Conservation (phyloP, 1,139 yeast species). For the Keqinozyma sinolaborantium region DNA sequence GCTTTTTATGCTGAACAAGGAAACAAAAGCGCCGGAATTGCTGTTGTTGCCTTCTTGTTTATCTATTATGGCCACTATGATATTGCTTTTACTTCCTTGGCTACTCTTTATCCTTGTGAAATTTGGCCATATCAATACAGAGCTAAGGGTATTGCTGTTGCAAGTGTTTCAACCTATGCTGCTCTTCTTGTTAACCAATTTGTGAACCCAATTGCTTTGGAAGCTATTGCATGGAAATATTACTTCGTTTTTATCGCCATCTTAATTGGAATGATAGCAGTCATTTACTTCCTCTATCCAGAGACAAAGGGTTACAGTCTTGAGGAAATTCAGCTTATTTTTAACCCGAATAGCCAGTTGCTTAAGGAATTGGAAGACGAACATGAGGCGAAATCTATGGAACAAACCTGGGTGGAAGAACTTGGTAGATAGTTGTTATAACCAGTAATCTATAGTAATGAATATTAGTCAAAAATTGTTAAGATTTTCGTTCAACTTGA, state of each 20-base stretch:
- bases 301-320: conserved; percentile 24
- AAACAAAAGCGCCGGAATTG: conserved; percentile 22
- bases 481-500: too few species aligned
- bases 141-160: conserved; percentile 11
- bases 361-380: too few species aligned
- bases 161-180: conserved; percentile 5
- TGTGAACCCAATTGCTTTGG: conserved; percentile 51
- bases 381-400: too few species aligned
- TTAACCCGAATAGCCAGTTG: conserved; percentile 6
- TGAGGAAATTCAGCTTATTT: conserved; percentile 24
- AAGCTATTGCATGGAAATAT: conserved; percentile 46
- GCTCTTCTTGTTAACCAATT: conserved; percentile 32
- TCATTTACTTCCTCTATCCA: conserved; percentile 25
- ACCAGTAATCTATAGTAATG: not conserved
- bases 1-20: conserved; percentile 19
- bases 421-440: too few species aligned
- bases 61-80: conserved; percentile 27
- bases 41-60: conserved; percentile 34
- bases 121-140: conserved; percentile 17
- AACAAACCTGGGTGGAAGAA: too few species aligned
- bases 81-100: conserved; percentile 17
- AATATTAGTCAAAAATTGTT: too few species aligned
- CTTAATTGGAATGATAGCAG: too few species aligned
- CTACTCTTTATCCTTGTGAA: conserved; percentile 31
- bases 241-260: conserved; percentile 51